Percentiles rank a stretch among this genome's conserved stretches.
phyloP scores from a whole-genome alignment of 2,329 filamentous ascomycete species.

The Mariannaea elegans region DNA sequence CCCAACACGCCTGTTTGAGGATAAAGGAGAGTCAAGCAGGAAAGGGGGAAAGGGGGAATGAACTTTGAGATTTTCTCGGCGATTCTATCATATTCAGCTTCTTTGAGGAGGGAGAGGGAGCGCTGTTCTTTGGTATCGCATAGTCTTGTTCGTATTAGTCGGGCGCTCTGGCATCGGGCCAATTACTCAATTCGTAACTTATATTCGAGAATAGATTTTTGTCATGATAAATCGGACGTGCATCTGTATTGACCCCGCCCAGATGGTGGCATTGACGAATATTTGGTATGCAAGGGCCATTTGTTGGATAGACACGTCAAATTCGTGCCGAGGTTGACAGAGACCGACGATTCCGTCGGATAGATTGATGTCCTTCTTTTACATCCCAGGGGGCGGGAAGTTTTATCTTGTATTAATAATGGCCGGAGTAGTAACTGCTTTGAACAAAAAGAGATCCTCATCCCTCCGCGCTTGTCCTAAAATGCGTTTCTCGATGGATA shows the following conservation, averaged over 20 bases:
- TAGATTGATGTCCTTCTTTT: too few species aligned
- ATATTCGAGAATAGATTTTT: background rate
- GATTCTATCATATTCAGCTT: background rate
- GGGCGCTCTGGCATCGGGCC: conserved; percentile 1
- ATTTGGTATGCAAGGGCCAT: too few species aligned
- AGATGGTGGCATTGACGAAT: too few species aligned
- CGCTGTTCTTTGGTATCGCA: background rate
- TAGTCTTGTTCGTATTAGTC: conserved; percentile 8
- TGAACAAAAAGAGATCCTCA: background rate
- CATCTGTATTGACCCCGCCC: too few species aligned
- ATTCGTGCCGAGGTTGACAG: too few species aligned
- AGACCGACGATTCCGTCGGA: too few species aligned
- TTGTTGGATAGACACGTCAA: too few species aligned
- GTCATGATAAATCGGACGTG: background rate
- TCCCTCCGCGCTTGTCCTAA: background rate
- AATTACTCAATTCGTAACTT: conserved; percentile 7
- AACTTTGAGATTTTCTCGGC: background rate
- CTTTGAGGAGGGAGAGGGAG: background rate
- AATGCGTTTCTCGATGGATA: background rate
- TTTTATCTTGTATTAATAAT: too few species aligned
- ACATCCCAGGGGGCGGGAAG: too few species aligned
- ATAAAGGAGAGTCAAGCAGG: background rate
- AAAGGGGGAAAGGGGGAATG: background rate
- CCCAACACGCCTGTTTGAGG: conserved; percentile 6
- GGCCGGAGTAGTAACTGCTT: too few species aligned